phyloP scores from a whole-genome alignment of 2,329 filamentous ascomycete species.

The Diaporthe ampelina region DNA sequence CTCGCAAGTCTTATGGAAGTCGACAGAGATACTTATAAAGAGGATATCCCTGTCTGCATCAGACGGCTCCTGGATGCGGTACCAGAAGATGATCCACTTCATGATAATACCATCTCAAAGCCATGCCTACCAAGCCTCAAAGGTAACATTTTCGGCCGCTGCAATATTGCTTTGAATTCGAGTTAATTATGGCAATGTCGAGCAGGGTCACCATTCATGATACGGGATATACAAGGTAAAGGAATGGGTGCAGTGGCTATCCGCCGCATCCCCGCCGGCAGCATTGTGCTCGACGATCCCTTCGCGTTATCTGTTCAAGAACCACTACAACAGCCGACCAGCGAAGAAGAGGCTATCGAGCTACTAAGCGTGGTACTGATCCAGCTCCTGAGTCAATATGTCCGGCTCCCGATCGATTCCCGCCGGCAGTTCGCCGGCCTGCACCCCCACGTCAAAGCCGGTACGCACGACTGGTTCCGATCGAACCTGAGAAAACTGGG shows the following conservation, averaged over 20 bases:
- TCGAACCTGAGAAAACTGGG: not conserved
- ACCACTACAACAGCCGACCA: slow-evolving; percentile 4
- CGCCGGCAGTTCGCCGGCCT: slow-evolving; percentile 24
- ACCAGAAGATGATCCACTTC: slow-evolving; percentile 7
- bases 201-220: slow-evolving; percentile 17
- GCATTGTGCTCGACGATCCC: slow-evolving; percentile 33
- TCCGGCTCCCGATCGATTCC: not conserved
- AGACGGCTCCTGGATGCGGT: slow-evolving; percentile 2
- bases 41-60: not conserved
- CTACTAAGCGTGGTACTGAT: slow-evolving; percentile 22
- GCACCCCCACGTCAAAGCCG: slow-evolving; percentile 15
- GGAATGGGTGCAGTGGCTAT: slow-evolving; percentile 23
- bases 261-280: slow-evolving; percentile 30
- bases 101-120: not conserved
- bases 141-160: not conserved
- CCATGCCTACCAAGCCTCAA: not conserved
- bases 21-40: not conserved
- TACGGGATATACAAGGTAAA: slow-evolving; percentile 32
- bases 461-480: slow-evolving; percentile 20
- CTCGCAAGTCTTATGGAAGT: not conserved
- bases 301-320: slow-evolving; percentile 34
- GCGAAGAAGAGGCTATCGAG: slow-evolving; percentile 15
- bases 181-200: not conserved
- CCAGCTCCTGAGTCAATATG: slow-evolving; percentile 26
- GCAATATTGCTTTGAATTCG: too few species aligned